Evolutionary conservation across 2,329 filamentous ascomycete genomes (phyloP).

Genomic region (Fusarium brevicatenulatum): DNA sequence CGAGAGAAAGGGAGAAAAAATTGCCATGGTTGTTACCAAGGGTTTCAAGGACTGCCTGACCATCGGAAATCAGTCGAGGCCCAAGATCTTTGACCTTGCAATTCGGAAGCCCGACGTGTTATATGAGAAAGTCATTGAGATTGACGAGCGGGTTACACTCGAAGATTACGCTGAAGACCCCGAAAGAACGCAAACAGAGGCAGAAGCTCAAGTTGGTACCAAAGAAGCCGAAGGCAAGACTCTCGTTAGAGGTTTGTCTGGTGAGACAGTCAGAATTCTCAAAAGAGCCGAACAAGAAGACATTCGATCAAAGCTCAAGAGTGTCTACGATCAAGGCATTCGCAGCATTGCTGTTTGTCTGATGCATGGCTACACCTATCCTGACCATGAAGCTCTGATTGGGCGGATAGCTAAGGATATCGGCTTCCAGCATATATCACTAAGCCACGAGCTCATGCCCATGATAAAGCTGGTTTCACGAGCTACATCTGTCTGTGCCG

Average conservation of each 20-base stretch:
- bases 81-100: slow-evolving; percentile 89
- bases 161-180: slow-evolving; percentile 95
- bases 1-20: slow-evolving; percentile 89
- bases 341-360: slow-evolving; percentile 88
- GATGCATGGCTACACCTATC: slow-evolving; percentile 93
- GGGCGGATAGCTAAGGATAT: slow-evolving; percentile 81
- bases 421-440: slow-evolving; percentile 78
- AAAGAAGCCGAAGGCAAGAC: slow-evolving; percentile 61
- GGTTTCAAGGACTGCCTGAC: slow-evolving; percentile 89
- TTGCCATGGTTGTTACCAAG: slow-evolving; percentile 86
- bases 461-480: slow-evolving; percentile 58
- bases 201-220: slow-evolving; percentile 63
- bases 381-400: slow-evolving; percentile 82
- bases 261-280: slow-evolving; percentile 75
- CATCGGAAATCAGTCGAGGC: slow-evolving; percentile 91
- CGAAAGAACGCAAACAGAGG: slow-evolving; percentile 64
- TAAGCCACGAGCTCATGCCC: slow-evolving; percentile 54
- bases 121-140: slow-evolving; percentile 86
- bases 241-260: slow-evolving; percentile 74
- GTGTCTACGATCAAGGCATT: slow-evolving; percentile 73
- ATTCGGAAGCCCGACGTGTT: slow-evolving; percentile 89
- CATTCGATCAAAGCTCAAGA: slow-evolving; percentile 68
- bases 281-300: slow-evolving; percentile 65
- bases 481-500: slow-evolving; percentile 56
- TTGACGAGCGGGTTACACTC: slow-evolving; percentile 89